phyloP scores from a whole-genome alignment of 345 rosid species.

The Moricandia arvensis region DNA sequence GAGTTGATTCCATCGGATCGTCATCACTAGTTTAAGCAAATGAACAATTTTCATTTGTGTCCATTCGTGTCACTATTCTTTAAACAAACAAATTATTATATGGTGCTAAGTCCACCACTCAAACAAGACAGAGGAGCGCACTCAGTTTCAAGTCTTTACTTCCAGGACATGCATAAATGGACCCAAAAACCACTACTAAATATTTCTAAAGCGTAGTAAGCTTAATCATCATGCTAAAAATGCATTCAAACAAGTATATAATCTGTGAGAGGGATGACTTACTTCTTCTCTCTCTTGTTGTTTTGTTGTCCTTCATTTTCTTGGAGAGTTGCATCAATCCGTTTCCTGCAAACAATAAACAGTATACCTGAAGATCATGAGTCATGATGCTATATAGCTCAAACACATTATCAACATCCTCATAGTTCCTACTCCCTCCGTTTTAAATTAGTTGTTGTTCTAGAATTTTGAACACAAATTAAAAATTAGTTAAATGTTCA shows the following conservation, averaged over 20 bases:
- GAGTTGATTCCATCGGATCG: neutral
- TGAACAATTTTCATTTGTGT: neutral
- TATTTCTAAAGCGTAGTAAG: neutral
- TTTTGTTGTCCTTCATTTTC: constrained; percentile 91
- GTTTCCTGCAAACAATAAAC: constrained; percentile 56
- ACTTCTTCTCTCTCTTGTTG: constrained; percentile 83
- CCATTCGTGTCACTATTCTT: neutral
- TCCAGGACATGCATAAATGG: neutral
- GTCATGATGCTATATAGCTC: neutral
- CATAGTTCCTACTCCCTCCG: neutral
- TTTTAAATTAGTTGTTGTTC: too few species aligned
- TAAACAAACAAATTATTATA: constrained; percentile 9
- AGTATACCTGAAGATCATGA: constrained; percentile 9
- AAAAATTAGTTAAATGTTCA: too few species aligned
- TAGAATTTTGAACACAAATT: too few species aligned
- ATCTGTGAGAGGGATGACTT: constrained; percentile 23
- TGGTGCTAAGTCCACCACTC: neutral
- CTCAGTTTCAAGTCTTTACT: neutral
- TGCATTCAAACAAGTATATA: constrained; percentile 6
- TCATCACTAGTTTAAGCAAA: constrained; percentile 1
- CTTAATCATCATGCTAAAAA: neutral
- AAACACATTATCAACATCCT: constrained; percentile 8
- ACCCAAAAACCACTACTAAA: neutral
- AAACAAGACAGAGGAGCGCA: neutral
- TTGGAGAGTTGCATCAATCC: constrained; percentile 81